These are phyloP conservation scores for Aureobasidium sp. DNA, from an alignment of 2,329 filamentous ascomycete genomes.

Conservation along the genomic window DNA sequence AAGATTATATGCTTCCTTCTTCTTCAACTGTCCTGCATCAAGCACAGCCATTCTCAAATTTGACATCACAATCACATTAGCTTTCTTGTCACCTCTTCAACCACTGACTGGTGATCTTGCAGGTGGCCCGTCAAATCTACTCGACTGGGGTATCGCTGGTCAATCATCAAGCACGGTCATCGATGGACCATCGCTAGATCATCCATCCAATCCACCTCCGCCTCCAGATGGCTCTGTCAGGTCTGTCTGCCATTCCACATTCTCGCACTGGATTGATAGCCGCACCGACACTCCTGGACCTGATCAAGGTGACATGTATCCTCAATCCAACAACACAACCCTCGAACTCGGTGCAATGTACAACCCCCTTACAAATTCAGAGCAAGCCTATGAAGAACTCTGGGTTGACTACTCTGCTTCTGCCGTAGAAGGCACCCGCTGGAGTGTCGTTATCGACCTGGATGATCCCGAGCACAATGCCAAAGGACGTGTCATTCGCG, in stretches of 20 bases:
- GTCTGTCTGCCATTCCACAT: slow-evolving; percentile 33
- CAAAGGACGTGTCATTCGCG: slow-evolving; percentile 47
- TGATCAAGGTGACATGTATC: slow-evolving; percentile 54
- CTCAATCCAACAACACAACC: slow-evolving; percentile 29
- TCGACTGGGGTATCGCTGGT: slow-evolving; percentile 63
- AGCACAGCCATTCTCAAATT: background rate
- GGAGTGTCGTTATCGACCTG: slow-evolving; percentile 37
- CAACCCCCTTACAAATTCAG: slow-evolving; percentile 47
- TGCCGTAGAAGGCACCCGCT: slow-evolving; percentile 19
- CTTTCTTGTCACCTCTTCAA: background rate
- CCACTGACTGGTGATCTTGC: slow-evolving; percentile 15
- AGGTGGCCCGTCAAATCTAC: slow-evolving; percentile 28
- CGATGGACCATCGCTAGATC: slow-evolving; percentile 18
- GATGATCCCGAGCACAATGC: slow-evolving; percentile 26
- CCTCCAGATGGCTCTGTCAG: background rate
- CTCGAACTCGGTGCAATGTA: slow-evolving; percentile 56
- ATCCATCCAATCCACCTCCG: slow-evolving; percentile 9
- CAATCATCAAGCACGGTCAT: slow-evolving; percentile 36
- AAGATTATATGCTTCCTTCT: background rate
- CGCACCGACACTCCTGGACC: slow-evolving; percentile 37
- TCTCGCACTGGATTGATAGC: slow-evolving; percentile 57
- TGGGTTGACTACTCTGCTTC: slow-evolving; percentile 48
- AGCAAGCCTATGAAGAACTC: slow-evolving; percentile 58
- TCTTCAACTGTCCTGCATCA: too few relatives aligned
- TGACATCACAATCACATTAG: background rate